phyloP scores from a whole-genome alignment of 2,329 filamentous ascomycete species.

The Eutypella sp. region DNA sequence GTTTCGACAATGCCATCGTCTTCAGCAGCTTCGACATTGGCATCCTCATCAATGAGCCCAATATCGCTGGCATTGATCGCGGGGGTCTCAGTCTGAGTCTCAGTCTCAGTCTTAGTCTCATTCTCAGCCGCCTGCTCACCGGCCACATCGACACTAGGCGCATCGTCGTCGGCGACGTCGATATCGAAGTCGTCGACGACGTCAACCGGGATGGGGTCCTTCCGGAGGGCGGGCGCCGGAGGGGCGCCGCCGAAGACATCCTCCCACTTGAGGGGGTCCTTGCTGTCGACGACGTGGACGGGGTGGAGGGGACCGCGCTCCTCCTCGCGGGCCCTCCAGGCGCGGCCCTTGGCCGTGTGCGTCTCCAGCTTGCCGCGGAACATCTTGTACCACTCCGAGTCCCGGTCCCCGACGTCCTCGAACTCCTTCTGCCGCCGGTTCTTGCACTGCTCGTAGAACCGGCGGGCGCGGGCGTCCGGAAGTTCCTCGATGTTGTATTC shows the following conservation, averaged over 20 bases:
- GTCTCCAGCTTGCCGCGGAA: conserved; percentile 36
- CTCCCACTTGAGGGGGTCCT: conserved; percentile 27
- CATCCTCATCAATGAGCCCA: too few species aligned
- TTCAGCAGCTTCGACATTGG: too few species aligned
- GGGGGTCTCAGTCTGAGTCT: too few species aligned
- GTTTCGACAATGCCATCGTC: too few species aligned
- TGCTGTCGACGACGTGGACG: conserved; percentile 42
- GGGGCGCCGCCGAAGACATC: conserved; percentile 28
- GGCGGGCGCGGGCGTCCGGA: conserved; percentile 34
- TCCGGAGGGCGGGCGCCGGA: too few species aligned
- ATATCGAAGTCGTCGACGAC: too few species aligned
- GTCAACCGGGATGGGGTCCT: too few species aligned
- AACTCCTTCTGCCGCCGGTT: conserved; percentile 48
- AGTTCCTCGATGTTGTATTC: conserved; percentile 73
- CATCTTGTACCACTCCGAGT: conserved; percentile 41
- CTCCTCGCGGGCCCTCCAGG: conserved; percentile 52
- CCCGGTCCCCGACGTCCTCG: conserved; percentile 36
- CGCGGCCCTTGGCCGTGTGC: conserved; percentile 49
- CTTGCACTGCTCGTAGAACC: conserved; percentile 53
- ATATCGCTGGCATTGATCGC: too few species aligned
- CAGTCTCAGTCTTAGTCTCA: too few species aligned
- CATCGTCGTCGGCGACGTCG: too few species aligned
- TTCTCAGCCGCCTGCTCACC: too few species aligned
- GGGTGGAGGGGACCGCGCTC: conserved; percentile 42
- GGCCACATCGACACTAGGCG: too few species aligned